Percentiles rank a stretch among this genome's conserved stretches.
These are phyloP conservation scores for Panicum miliaceum DNA, from an alignment of 176 grass and related monocot species.

Conservation along the genomic window DNA sequence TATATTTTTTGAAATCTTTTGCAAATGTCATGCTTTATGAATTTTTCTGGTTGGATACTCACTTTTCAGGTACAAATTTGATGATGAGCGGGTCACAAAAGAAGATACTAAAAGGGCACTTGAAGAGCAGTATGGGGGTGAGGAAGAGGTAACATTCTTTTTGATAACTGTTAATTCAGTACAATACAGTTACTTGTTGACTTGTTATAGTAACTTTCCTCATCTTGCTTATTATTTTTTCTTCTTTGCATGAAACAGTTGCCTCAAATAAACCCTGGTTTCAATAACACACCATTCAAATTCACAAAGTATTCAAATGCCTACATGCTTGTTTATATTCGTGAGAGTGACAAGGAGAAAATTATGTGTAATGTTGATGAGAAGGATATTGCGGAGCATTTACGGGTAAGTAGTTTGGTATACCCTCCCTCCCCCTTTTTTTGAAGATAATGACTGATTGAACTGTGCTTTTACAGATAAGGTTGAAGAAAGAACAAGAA, in stretches of 20 bases:
- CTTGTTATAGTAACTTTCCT: slow-evolving; percentile 12
- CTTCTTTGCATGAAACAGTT: slow-evolving; percentile 56
- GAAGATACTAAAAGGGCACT: slow-evolving; percentile 92
- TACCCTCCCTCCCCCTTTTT: slow-evolving; percentile 17
- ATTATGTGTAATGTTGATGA: slow-evolving; percentile 94
- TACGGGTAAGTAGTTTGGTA: slow-evolving; percentile 49
- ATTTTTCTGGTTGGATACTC: slow-evolving; percentile 29
- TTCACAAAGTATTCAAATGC: slow-evolving; percentile 94
- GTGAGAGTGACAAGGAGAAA: slow-evolving; percentile 86
- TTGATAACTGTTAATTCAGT: slow-evolving; percentile 11
- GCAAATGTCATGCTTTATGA: not conserved
- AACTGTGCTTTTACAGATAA: slow-evolving; percentile 70
- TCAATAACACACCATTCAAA: slow-evolving; percentile 83
- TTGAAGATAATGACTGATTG: slow-evolving; percentile 28
- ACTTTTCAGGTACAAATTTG: slow-evolving; percentile 88
- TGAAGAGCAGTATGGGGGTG: slow-evolving; percentile 98
- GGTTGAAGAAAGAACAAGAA: slow-evolving; percentile 99
- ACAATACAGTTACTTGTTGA: slow-evolving; percentile 20
- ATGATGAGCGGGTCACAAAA: slow-evolving; percentile 97
- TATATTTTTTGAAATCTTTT: slow-evolving; percentile 29
- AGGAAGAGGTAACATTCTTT: slow-evolving; percentile 74
- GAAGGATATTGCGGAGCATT: slow-evolving; percentile 90
- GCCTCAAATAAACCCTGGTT: slow-evolving; percentile 81
- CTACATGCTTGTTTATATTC: slow-evolving; percentile 93
- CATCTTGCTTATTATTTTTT: slow-evolving; percentile 35